Evolutionary conservation across 148 eudicot genomes (phyloP).

Genomic region (Nepenthes gracilis): DNA sequence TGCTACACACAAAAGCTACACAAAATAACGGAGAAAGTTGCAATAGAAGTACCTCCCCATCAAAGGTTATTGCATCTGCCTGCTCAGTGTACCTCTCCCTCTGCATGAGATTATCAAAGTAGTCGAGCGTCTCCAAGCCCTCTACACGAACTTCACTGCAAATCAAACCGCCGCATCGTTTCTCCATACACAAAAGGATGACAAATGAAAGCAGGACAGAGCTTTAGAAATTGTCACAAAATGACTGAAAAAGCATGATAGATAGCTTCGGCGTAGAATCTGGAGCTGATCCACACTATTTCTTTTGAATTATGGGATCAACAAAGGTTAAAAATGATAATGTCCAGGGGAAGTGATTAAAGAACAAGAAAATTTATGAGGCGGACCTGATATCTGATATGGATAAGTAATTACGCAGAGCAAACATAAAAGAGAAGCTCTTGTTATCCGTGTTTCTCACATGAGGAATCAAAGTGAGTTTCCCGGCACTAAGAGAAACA

Average conservation of each 20-base stretch:
- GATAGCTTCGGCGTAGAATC: too few relatives aligned
- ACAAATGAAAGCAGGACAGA: neutral
- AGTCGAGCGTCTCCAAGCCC: slow-evolving; percentile 88
- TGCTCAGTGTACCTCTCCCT: slow-evolving; percentile 74
- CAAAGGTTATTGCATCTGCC: slow-evolving; percentile 89
- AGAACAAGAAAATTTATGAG: neutral
- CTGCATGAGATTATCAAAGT: slow-evolving; percentile 45
- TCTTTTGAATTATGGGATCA: too few relatives aligned
- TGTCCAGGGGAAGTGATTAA: too few relatives aligned
- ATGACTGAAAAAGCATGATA: too few relatives aligned
- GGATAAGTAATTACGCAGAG: slow-evolving; percentile 56
- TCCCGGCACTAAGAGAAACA: slow-evolving; percentile 43
- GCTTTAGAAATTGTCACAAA: neutral
- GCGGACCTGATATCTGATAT: slow-evolving; percentile 74
- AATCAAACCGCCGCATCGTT: slow-evolving; percentile 17
- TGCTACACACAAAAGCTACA: neutral
- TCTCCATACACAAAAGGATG: slow-evolving; percentile 14
- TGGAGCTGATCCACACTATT: too few relatives aligned
- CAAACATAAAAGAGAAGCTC: slow-evolving; percentile 65
- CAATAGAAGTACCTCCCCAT: slow-evolving; percentile 56
- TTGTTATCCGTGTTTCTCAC: slow-evolving; percentile 66
- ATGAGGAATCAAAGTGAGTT: slow-evolving; percentile 74
- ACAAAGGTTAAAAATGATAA: too few relatives aligned
- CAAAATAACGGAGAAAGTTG: neutral
- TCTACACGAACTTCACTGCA: slow-evolving; percentile 92